Evolutionary conservation across 257 asterid species (phyloP), one percentile per base, ranked within the genome.

Genomic region (Solanum sitiens): DNA sequence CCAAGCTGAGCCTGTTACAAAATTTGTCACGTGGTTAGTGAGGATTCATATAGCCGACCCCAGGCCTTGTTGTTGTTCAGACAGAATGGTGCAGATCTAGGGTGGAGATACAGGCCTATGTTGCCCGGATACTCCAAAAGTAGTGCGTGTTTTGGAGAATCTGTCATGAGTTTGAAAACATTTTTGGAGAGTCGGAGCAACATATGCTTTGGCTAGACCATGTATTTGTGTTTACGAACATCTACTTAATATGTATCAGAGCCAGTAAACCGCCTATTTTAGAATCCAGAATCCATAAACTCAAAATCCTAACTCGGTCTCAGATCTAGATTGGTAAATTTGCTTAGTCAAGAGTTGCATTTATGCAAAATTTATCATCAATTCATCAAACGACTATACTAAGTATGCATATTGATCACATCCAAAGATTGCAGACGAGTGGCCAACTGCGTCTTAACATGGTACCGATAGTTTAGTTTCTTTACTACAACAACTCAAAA

Each of bases 1-100:
- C 91, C 91, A 89, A 9, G 91, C 91, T 15, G 91, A 89, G 44
- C 91, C 91, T 89, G 86, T 32, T 44, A 40, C 47, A 53, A 40
- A 50, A 80, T 1, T 16, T 25, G 50, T 27, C 37, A 80, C 18
- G 20, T 3, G 44, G 3, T 44, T 5, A 44, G 39, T 44, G 63
- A 25, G 20, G 6, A 79, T 44, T 79, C 65, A 79, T 44, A 25
- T 15, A 25, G 40, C 8, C 1, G 2, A 77, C 1, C 2, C 21
- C 14, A 71, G 7, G 77, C 50, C 2, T 9, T 10, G 1, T 47
- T 47, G 4, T 15, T 1, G 61, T 56, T 7, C 65, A 56, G 65
- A 7, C 63, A 56, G 65, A 56, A 56, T 18, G 65, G 1, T 56
- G 65, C 65, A 53, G 65, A 18, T 56, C 11, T 53, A 53, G 63